Evolutionary conservation across 306 rosid genomes (phyloP).

Genomic region (Malus asiatica): DNA sequence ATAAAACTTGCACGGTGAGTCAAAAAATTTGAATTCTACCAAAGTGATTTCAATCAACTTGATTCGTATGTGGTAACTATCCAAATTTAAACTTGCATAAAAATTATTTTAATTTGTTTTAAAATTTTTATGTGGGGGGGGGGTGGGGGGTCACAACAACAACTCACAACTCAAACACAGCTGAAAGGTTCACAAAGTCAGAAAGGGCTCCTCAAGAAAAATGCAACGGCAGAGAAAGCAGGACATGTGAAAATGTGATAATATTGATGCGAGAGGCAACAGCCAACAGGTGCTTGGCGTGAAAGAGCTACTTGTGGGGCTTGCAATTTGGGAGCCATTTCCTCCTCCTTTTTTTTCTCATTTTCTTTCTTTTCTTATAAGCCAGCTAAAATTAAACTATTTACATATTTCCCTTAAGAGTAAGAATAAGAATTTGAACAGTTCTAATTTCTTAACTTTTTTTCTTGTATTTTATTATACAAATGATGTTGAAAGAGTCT

Average conservation of each 20-base stretch:
- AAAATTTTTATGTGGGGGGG: too few relatives aligned
- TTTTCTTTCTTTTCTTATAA: background rate
- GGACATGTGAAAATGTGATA: slow-evolving; percentile 27
- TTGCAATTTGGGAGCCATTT: slow-evolving; percentile 23
- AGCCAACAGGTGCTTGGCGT: slow-evolving; percentile 54
- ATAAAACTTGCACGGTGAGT: too few relatives aligned
- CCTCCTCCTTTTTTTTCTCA: background rate
- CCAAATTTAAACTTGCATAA: too few relatives aligned
- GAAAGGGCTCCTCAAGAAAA: slow-evolving; percentile 5
- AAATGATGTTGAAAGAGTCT: too few relatives aligned
- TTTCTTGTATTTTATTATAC: background rate
- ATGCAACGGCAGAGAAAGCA: background rate
- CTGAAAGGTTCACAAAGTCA: slow-evolving; percentile 17
- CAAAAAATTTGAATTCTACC: too few relatives aligned
- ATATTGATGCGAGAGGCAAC: background rate
- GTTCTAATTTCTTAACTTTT: too few relatives aligned
- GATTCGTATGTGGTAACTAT: too few relatives aligned
- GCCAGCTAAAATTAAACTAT: background rate
- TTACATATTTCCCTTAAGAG: too few relatives aligned
- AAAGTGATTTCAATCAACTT: too few relatives aligned
- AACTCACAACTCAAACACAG: slow-evolving; percentile 15
- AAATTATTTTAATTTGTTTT: background rate
- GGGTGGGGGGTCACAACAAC: background rate
- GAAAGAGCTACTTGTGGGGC: slow-evolving; percentile 28
- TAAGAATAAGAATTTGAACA: too few relatives aligned